These are phyloP conservation scores for Oryza coarctata DNA, from an alignment of 176 grass and related monocot genomes.

Conservation along the genomic window DNA sequence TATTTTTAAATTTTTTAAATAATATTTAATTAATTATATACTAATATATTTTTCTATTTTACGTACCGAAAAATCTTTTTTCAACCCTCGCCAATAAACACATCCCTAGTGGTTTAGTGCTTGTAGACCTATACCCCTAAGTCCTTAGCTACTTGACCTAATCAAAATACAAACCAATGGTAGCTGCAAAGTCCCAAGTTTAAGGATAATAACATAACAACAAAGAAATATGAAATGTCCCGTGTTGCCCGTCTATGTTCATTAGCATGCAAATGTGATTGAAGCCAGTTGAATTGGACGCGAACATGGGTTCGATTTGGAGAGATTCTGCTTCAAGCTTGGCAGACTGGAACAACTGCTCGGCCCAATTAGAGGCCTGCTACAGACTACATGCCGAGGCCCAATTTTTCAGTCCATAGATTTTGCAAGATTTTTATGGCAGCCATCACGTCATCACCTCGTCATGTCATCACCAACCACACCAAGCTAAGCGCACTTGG, in stretches of 20 bases:
- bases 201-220: too few relatives aligned
- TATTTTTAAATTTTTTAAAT: too few relatives aligned
- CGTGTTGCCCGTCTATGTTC: too few relatives aligned
- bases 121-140: not conserved
- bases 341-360: not conserved
- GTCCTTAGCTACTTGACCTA: not conserved
- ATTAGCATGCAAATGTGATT: not conserved
- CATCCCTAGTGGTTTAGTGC: not conserved
- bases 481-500: not conserved
- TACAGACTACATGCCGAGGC: not conserved
- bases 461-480: not conserved
- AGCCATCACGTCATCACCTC: not conserved
- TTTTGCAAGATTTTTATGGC: constrained; percentile 1
- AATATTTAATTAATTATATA: too few relatives aligned
- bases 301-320: too few relatives aligned
- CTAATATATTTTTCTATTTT: too few relatives aligned
- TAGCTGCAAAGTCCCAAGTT: not conserved
- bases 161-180: not conserved
- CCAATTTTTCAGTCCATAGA: not conserved
- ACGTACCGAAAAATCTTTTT: too few relatives aligned
- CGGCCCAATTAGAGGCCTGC: not conserved
- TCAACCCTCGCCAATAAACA: too few relatives aligned
- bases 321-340: not conserved
- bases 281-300: not conserved
- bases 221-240: too few relatives aligned